Evolutionary conservation across 2,329 filamentous ascomycete genomes (phyloP), one percentile per base, ranked within the genome.

Genomic region (Biscogniauxia mediterranea): DNA sequence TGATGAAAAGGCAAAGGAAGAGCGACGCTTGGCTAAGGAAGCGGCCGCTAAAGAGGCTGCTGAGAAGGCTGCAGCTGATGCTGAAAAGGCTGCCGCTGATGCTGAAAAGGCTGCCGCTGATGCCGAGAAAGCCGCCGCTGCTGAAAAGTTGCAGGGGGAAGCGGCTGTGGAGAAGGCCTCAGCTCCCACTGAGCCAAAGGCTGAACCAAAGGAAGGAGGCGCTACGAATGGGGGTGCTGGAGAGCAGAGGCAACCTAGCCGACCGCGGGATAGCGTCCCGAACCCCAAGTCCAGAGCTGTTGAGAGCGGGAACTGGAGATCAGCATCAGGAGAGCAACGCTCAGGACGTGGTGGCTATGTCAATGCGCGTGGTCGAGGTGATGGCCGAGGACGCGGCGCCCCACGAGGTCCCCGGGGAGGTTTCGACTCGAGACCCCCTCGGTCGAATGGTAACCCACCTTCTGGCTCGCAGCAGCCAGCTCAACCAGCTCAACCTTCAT

Each of bases 1-100:
- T 0, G 92, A 95, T 1, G 92, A 95, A 65, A 95, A 93, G 80
- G 89, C 86, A 52, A 93, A 92, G 77, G 92, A 91, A 70, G 90
- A 92, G 66, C 82, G 81, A 61, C 83, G 85, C 57, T 75, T 86
- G 38, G 87, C 85, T n/a, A 88, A 85, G 74, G 88, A 90, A 69
- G 83, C 86, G 55, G 83, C 82, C n/a, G 78, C 84, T 23, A 87
- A 87, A 75, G 83, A 85, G 62, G 83, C 81, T 46, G 81, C 75
- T 0, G 74, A 75, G 6, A 76, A 75, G 52, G 73, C 74, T 55
- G 74, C 71, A 4, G 74, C 71, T 6, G 73, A 73, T 11, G 70
- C 69, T 9, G 69, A 66, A 38, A 63, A 64, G 21, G 71, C 71
- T 2, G 57, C 61, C 38, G 60, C 57, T 7, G 54, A 56, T 8